phyloP scores from a whole-genome alignment of 345 rosid genomes.

The Lumnitzera racemosa region DNA sequence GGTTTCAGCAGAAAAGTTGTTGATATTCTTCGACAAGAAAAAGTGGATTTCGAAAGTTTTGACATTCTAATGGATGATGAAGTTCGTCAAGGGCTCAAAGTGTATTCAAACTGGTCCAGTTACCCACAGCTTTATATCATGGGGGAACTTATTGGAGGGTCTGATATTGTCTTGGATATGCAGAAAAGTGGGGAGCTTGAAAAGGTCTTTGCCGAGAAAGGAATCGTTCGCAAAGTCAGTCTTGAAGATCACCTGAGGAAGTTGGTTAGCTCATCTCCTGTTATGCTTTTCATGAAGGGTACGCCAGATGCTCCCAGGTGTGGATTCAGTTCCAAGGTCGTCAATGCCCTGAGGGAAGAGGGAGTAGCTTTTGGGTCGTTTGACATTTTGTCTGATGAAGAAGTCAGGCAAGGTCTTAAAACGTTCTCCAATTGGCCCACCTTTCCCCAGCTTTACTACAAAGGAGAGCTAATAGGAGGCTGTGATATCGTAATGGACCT shows the following conservation, averaged over 20 bases:
- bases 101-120: conserved; percentile 94
- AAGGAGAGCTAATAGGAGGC: conserved; percentile 96
- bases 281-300: conserved; percentile 97
- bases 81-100: conserved; percentile 90
- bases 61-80: conserved; percentile 76
- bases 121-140: conserved; percentile 82
- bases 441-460: conserved; percentile 86
- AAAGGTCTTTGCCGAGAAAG: conserved; percentile 56
- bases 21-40: conserved; percentile 70
- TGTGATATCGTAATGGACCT: conserved; percentile 88
- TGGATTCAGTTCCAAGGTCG: conserved; percentile 94
- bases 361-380: conserved; percentile 68
- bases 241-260: conserved; percentile 59
- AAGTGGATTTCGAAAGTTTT: conserved; percentile 64
- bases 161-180: conserved; percentile 88
- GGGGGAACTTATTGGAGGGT: conserved; percentile 86
- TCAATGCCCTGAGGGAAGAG: conserved; percentile 65
- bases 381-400: conserved; percentile 73
- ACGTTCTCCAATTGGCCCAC: conserved; percentile 94
- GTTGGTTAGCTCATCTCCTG: conserved; percentile 54
- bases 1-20: conserved; percentile 91
- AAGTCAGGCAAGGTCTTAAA: conserved; percentile 92
- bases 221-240: conserved; percentile 35
- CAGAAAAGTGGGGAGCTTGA: conserved; percentile 89
- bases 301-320: conserved; percentile 80